Percentiles rank a stretch among this genome's conserved stretches.
phyloP scores from a whole-genome alignment of 768 basidiomycete genomes.

The Kwoniella pini region DNA sequence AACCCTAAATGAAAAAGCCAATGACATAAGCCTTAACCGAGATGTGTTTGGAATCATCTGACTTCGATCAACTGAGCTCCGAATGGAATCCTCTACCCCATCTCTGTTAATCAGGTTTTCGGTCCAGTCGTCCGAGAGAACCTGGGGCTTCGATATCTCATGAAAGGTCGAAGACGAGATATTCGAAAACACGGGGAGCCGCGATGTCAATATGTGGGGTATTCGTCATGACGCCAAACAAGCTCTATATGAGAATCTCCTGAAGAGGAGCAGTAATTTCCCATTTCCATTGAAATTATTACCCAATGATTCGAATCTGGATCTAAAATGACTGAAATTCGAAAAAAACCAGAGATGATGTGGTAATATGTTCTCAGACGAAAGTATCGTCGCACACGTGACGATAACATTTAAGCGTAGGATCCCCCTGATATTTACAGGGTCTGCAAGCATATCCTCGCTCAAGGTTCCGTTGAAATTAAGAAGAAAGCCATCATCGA shows the following conservation, averaged over 20 bases:
- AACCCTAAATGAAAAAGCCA: no score
- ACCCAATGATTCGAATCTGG: background rate
- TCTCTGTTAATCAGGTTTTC: background rate
- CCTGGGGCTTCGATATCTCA: background rate
- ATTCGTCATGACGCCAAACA: no score
- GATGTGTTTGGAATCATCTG: no score
- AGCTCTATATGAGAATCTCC: no score
- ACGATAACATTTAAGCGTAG: background rate
- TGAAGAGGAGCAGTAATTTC: background rate
- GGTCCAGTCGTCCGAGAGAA: background rate
- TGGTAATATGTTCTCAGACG: background rate
- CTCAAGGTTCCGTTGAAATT: no score
- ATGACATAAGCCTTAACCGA: no score
- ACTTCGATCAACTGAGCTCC: no score
- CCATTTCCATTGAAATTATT: background rate
- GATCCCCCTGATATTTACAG: no score
- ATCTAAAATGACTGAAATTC: background rate
- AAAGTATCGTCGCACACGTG: background rate
- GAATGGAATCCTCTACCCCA: no score
- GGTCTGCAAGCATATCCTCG: no score
- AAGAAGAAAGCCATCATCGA: no score
- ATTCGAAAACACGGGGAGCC: slow-evolving; percentile 12
- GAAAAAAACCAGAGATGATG: background rate
- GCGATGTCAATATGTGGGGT: background rate
- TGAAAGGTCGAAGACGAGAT: background rate